Conservation (phyloP, 371 early-diverging fungal genomes). For the Neoconidiobolus thromboides region DNA sequence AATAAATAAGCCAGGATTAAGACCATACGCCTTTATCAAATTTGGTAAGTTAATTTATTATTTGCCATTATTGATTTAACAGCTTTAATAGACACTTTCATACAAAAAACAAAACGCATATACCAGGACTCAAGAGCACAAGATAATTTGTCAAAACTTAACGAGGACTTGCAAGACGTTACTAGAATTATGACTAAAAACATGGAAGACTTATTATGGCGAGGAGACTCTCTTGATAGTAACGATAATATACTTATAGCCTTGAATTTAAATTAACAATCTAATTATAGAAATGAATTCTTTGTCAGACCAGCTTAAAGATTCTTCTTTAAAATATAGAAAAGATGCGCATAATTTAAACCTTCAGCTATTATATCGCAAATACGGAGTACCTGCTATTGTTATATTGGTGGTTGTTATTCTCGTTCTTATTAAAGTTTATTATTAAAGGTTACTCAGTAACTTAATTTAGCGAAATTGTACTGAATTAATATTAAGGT, state of each 20-base stretch:
- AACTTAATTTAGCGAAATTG: background rate
- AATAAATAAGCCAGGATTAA: slow-evolving; percentile 56
- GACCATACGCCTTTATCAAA: slow-evolving; percentile 93
- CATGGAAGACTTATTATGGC: slow-evolving; percentile 88
- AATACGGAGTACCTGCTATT: slow-evolving; percentile 83
- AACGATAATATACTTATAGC: background rate
- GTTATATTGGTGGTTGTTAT: slow-evolving; percentile 54
- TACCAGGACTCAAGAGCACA: slow-evolving; percentile 91
- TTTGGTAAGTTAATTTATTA: slow-evolving; percentile 40
- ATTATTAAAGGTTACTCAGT: slow-evolving; percentile 7
- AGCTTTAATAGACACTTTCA: slow-evolving; percentile 58
- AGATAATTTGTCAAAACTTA: slow-evolving; percentile 73
- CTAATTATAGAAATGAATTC: background rate
- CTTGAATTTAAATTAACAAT: background rate
- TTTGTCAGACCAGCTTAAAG: slow-evolving; percentile 37
- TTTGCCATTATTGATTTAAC: background rate
- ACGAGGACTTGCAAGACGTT: slow-evolving; percentile 91
- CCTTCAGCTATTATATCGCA: slow-evolving; percentile 71
- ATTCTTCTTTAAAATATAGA: slow-evolving; percentile 48
- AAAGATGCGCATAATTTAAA: slow-evolving; percentile 67
- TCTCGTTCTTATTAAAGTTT: slow-evolving; percentile 59
- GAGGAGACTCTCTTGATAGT: slow-evolving; percentile 67
- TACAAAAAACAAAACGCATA: slow-evolving; percentile 87
- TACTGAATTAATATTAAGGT: background rate
- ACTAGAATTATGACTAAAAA: slow-evolving; percentile 95